Conservation (phyloP, 2,329 filamentous ascomycete species). For the Penicillium brasilianum region DNA sequence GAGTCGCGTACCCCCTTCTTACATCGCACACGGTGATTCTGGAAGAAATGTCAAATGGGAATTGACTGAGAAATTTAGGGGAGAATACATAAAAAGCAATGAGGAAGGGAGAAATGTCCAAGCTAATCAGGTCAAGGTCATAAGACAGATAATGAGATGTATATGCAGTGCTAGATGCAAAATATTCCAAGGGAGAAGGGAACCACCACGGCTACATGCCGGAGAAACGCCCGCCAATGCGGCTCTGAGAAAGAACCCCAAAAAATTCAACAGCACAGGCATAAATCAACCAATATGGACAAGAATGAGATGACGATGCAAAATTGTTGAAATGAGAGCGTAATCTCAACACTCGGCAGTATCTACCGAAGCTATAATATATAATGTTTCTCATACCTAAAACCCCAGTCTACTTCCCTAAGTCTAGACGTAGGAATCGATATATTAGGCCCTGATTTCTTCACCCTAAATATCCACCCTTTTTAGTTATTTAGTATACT, state of each 20-base stretch:
- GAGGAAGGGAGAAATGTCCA: not conserved
- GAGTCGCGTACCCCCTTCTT: not conserved
- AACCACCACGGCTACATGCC: not conserved
- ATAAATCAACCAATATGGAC: not conserved
- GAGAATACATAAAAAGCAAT: not conserved
- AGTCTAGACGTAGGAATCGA: too few species aligned
- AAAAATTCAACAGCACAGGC: conserved; percentile 1
- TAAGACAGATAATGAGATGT: not conserved
- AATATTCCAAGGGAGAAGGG: conserved; percentile 10
- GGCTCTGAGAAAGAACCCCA: conserved; percentile 7
- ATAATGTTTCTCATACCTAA: too few species aligned
- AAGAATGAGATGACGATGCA: not conserved
- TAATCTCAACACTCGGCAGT: not conserved
- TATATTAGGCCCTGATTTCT: too few species aligned
- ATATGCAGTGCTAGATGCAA: conserved; percentile 28
- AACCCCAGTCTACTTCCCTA: too few species aligned
- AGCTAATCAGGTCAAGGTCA: not conserved
- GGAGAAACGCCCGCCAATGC: conserved; percentile 10
- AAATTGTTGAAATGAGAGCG: conserved; percentile 10
- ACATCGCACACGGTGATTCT: not conserved
- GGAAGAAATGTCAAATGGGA: not conserved
- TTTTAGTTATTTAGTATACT: too few species aligned
- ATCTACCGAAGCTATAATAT: too few species aligned
- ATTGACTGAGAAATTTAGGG: not conserved
- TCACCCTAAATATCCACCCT: too few species aligned